Conservation (phyloP, 768 basidiomycete species). For the Pleurotus cornucopiae region DNA sequence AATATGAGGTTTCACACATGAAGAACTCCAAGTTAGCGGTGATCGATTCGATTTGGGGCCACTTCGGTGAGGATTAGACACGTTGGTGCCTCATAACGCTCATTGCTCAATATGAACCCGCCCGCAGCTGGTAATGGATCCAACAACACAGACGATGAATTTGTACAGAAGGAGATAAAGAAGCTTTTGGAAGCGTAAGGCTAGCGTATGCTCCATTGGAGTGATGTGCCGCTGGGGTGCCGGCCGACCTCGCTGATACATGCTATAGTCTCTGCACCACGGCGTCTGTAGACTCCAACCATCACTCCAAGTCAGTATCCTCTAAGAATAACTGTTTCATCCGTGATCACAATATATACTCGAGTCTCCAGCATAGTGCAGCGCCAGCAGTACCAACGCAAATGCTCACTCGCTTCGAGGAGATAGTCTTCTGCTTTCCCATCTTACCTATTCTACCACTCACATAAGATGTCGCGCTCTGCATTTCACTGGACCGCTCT, state of each 20-base stretch:
- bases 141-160: constrained; percentile 33
- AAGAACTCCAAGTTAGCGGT: constrained; percentile 40
- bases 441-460: not conserved
- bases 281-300: too few relatives aligned
- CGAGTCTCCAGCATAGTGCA: too few relatives aligned
- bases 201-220: too few relatives aligned
- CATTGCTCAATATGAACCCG: not conserved
- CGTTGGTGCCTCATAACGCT: not conserved
- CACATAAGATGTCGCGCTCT: not conserved
- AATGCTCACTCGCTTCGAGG: too few relatives aligned
- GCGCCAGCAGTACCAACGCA: too few relatives aligned
- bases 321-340: too few relatives aligned
- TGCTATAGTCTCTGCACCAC: too few relatives aligned
- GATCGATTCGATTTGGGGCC: constrained; percentile 58
- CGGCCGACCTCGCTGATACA: too few relatives aligned
- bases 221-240: too few relatives aligned
- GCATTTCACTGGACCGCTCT: constrained; percentile 4
- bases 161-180: constrained; percentile 38
- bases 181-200: constrained; percentile 37
- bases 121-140: constrained; percentile 39
- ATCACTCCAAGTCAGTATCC: too few relatives aligned
- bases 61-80: constrained; percentile 36
- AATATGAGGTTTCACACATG: constrained; percentile 40
- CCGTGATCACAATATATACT: too few relatives aligned
- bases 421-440: not conserved